These are phyloP conservation scores for Mortierella sp. DNA, from an alignment of 371 early-diverging fungal genomes.

Conservation along the genomic window DNA sequence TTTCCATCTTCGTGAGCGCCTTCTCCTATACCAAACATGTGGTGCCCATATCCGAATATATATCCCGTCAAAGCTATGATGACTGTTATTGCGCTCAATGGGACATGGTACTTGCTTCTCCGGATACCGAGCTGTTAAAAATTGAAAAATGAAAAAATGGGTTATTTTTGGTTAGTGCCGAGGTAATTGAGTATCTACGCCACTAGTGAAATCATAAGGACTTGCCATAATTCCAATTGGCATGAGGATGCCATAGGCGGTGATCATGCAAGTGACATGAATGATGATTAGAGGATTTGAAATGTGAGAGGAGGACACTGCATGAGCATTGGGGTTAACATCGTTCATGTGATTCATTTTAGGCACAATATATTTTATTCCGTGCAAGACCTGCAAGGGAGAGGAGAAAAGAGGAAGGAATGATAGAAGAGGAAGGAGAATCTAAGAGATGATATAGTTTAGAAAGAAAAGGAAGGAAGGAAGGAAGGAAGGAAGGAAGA, in stretches of 20 bases:
- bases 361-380: neutral
- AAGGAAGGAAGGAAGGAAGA: neutral
- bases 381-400: neutral
- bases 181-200: neutral
- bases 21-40: conserved; percentile 36
- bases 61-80: conserved; percentile 43
- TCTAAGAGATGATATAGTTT: neutral
- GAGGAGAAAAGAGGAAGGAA: neutral
- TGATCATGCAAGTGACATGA: conserved; percentile 52
- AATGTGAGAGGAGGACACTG: conserved; percentile 22
- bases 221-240: conserved; percentile 52
- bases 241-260: conserved; percentile 46
- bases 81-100: conserved; percentile 29
- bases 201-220: neutral
- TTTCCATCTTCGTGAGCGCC: conserved; percentile 13
- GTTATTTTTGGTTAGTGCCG: neutral
- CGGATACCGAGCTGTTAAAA: conserved; percentile 42
- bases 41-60: conserved; percentile 48
- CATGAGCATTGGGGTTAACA: conserved; percentile 38
- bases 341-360: conserved; percentile 46
- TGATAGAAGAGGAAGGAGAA: neutral
- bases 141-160: neutral
- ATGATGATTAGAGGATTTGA: conserved; percentile 52
- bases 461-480: neutral
- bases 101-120: conserved; percentile 47